Percentiles rank a stretch among this genome's conserved stretches.
These are phyloP conservation scores for Populus tremula DNA, from an alignment of 345 rosid species.

Conservation along the genomic window DNA sequence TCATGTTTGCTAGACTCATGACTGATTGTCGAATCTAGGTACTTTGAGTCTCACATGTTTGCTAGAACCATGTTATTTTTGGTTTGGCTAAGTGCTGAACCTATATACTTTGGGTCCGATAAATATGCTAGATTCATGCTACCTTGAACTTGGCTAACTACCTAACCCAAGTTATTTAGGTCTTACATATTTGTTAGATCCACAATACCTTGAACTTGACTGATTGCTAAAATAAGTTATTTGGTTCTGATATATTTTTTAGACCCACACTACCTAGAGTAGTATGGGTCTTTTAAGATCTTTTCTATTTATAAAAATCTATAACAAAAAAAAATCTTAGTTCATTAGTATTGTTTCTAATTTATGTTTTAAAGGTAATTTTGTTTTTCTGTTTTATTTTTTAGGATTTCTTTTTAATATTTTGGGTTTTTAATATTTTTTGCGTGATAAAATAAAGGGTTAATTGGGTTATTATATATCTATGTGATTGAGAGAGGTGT, in stretches of 20 bases:
- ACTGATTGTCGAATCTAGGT: rapidly evolving
- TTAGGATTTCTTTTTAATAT: not conserved
- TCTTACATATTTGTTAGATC: rapidly evolving
- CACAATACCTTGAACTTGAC: too few species aligned
- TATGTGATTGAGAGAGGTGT: not conserved
- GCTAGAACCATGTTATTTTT: too few species aligned
- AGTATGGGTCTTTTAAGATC: too few species aligned
- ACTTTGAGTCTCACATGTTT: rapidly evolving
- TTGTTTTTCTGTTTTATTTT: not conserved
- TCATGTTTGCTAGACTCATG: rapidly evolving
- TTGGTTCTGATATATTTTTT: too few species aligned
- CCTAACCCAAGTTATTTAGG: rapidly evolving
- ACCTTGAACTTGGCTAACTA: too few species aligned
- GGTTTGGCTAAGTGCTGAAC: rapidly evolving
- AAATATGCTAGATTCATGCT: too few species aligned
- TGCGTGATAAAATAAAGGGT: not conserved
- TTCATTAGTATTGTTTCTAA: constrained; percentile 9
- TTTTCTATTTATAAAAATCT: too few species aligned
- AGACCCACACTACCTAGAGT: too few species aligned
- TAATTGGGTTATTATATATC: not conserved
- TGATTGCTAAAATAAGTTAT: too few species aligned
- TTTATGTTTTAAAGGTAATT: constrained; percentile 57
- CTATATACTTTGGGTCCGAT: too few species aligned
- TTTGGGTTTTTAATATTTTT: not conserved
- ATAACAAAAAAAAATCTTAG: too few species aligned